Evolutionary conservation across 2,329 filamentous ascomycete genomes (phyloP).

Genomic region (Ceratocystis albifundus): DNA sequence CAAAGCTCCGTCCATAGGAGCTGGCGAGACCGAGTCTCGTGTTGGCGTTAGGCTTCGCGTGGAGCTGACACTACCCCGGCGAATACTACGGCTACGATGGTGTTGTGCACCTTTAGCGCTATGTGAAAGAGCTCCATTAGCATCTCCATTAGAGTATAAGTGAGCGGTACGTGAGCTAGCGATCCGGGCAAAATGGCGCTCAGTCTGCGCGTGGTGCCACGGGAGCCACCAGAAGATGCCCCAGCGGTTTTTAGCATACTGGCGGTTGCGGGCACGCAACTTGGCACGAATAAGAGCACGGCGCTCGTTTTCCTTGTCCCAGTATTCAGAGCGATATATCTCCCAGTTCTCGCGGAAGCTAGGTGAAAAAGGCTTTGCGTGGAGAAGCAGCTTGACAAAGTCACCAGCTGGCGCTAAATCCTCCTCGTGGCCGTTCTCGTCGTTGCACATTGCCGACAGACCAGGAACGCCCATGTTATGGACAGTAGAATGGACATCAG

Average conservation of each 20-base stretch:
- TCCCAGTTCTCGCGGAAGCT: constrained; percentile 97
- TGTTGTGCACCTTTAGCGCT: constrained; percentile 36
- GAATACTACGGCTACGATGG: constrained; percentile 40
- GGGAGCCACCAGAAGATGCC: constrained; percentile 82
- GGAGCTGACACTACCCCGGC: constrained; percentile 42
- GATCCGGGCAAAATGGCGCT: constrained; percentile 24
- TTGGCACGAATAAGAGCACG: constrained; percentile 60
- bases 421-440: constrained; percentile 65
- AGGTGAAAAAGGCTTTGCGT: constrained; percentile 89
- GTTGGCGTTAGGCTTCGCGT: constrained; percentile 41
- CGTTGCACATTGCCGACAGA: constrained; percentile 31
- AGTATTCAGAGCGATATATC: constrained; percentile 84
- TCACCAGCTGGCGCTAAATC: constrained; percentile 84
- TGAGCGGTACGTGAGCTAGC: constrained; percentile 26
- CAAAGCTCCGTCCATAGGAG: constrained; percentile 28
- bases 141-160: constrained; percentile 31
- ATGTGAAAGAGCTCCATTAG: constrained; percentile 26
- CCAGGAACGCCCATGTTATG: constrained; percentile 25
- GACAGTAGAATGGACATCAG: constrained; percentile 34
- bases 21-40: constrained; percentile 30
- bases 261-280: constrained; percentile 55
- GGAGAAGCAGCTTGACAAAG: constrained; percentile 76
- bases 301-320: constrained; percentile 91
- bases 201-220: constrained; percentile 39
- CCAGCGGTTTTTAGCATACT: constrained; percentile 55